phyloP scores from a whole-genome alignment of 2,329 filamentous ascomycete genomes.

The Cercospora beticola region DNA sequence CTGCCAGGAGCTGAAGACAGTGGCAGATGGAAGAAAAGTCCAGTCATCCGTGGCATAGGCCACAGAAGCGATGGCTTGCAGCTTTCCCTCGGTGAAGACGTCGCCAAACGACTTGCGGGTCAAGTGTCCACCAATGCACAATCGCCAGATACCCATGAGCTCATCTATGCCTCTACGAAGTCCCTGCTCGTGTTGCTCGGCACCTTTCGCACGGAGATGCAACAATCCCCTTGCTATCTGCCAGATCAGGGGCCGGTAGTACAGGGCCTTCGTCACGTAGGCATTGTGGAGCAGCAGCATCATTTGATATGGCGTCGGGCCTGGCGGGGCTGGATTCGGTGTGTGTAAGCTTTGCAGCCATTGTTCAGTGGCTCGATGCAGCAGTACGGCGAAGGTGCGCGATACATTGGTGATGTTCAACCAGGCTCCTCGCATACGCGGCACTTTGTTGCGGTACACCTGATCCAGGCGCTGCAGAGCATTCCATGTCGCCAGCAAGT shows the following conservation, averaged over 20 bases:
- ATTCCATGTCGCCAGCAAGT: constrained; percentile 12
- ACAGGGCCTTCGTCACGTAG: not conserved
- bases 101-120: constrained; percentile 7
- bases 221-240: constrained; percentile 11
- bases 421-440: not conserved
- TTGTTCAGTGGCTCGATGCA: not conserved
- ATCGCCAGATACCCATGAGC: constrained; percentile 23
- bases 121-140: constrained; percentile 15
- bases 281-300: constrained; percentile 10
- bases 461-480: constrained; percentile 16
- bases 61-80: constrained; percentile 6
- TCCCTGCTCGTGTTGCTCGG: not conserved
- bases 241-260: constrained; percentile 16
- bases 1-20: constrained; percentile 14
- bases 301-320: constrained; percentile 14
- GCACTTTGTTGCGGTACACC: not conserved
- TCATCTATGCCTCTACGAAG: constrained; percentile 10
- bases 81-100: not conserved
- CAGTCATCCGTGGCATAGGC: constrained; percentile 15
- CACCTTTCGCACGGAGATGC: not conserved
- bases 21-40: constrained; percentile 23
- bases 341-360: constrained; percentile 2
- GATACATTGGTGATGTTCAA: not conserved
- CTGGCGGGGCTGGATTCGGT: not conserved
- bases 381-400: not conserved